Evolutionary conservation across 2,329 filamentous ascomycete genomes (phyloP).

Genomic region (Sarocladium brachiariae): DNA sequence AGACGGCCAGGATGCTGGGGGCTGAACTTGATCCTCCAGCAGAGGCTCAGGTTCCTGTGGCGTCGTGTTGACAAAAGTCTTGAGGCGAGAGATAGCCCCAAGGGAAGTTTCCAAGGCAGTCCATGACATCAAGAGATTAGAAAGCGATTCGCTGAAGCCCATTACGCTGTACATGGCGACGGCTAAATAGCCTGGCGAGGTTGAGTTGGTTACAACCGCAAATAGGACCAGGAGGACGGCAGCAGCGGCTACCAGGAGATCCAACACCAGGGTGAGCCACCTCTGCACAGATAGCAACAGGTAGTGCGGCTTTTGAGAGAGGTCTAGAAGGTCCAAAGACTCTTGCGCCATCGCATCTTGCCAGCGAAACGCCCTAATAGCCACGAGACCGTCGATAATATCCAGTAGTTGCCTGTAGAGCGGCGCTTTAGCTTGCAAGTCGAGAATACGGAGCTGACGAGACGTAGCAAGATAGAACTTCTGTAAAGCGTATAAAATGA

Average conservation of each 20-base stretch:
- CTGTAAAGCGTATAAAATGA: constrained; percentile 36
- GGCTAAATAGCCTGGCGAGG: constrained; percentile 24
- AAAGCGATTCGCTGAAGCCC: constrained; percentile 17
- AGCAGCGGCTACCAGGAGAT: constrained; percentile 39
- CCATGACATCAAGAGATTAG: constrained; percentile 22
- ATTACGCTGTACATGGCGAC: constrained; percentile 20
- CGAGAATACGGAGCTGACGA: constrained; percentile 42
- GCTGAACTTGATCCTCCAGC: constrained; percentile 24
- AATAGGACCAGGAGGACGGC: constrained; percentile 39
- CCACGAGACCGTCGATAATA: constrained; percentile 37
- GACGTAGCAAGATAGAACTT: constrained; percentile 45
- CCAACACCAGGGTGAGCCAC: constrained; percentile 41
- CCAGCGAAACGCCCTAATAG: constrained; percentile 45
- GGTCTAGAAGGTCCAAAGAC: constrained; percentile 29
- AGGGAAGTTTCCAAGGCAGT: constrained; percentile 24
- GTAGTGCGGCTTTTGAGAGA: constrained; percentile 42
- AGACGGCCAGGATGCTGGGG: constrained; percentile 19
- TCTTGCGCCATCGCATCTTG: constrained; percentile 27
- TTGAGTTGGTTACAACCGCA: constrained; percentile 24
- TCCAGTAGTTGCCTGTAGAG: constrained; percentile 46
- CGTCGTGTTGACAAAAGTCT: constrained; percentile 18
- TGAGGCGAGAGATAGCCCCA: constrained; percentile 20
- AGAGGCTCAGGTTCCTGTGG: constrained; percentile 14
- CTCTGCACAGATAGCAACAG: constrained; percentile 40
- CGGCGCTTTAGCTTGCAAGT: constrained; percentile 42